Percentiles rank a stretch among this genome's conserved stretches.
phyloP scores from a whole-genome alignment of 176 grass and related monocot species.

The Panicum miliaceum region DNA sequence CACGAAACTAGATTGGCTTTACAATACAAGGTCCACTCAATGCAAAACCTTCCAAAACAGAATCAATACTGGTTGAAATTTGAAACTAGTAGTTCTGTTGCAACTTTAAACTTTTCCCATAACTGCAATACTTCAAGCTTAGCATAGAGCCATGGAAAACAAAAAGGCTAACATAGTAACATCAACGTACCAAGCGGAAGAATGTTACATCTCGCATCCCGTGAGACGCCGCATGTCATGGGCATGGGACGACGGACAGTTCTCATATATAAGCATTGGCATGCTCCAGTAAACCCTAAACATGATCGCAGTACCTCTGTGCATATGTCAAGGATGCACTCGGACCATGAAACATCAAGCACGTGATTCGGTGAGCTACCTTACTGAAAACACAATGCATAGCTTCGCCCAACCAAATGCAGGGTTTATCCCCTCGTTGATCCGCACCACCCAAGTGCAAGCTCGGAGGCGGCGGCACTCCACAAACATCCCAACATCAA shows the following conservation, averaged over 20 bases:
- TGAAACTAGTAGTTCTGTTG: neutral
- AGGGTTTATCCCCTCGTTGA: neutral
- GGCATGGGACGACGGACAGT: too few species aligned
- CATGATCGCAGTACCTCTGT: neutral
- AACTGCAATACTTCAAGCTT: conserved; percentile 1
- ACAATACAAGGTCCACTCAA: neutral
- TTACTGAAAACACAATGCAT: neutral
- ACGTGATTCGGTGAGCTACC: neutral
- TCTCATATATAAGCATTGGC: neutral
- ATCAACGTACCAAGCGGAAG: neutral
- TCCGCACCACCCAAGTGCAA: neutral
- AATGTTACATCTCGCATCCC: neutral
- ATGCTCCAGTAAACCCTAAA: neutral
- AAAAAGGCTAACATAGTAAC: neutral
- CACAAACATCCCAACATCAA: neutral
- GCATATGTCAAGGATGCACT: neutral
- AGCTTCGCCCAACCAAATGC: neutral
- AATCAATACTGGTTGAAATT: neutral
- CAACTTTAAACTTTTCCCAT: neutral
- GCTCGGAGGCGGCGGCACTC: neutral
- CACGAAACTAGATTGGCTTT: neutral
- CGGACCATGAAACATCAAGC: neutral
- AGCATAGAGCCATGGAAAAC: neutral
- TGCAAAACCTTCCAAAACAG: conserved; percentile 7
- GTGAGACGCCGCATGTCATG: neutral